A percentile compares a stretch with the other conserved stretches of the same genome.
Evolutionary conservation across 495 filamentous ascomycete genomes (phyloP).

Genomic region (Lasiosphaeriaceae sp.): DNA sequence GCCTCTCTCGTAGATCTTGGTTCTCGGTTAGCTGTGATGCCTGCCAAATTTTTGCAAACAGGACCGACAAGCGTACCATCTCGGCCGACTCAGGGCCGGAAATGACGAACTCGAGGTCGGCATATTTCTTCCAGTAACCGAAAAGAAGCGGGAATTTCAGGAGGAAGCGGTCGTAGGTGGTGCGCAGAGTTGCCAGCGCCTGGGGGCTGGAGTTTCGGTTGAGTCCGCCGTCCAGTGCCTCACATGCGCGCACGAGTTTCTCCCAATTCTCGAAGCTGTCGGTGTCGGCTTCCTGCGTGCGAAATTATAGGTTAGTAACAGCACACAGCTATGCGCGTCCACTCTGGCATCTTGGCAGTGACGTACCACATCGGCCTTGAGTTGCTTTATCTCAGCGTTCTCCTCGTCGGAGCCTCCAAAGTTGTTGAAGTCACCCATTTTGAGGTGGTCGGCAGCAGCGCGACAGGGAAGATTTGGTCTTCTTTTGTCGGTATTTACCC

Average conservation of each 20-base stretch:
- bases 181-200: constrained; percentile 78
- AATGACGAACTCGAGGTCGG: constrained; percentile 94
- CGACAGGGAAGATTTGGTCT: background rate
- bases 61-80: constrained; percentile 60
- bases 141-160: constrained; percentile 94
- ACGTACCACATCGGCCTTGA: constrained; percentile 74
- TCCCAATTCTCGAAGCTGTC: constrained; percentile 97
- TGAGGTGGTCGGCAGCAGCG: background rate
- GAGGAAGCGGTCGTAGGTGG: constrained; percentile 87
- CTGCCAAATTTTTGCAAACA: background rate
- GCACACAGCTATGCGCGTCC: background rate
- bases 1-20: constrained; percentile 88
- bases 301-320: constrained; percentile 7
- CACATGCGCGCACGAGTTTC: constrained; percentile 77
- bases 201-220: constrained; percentile 96
- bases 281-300: constrained; percentile 60
- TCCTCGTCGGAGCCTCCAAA: constrained; percentile 81
- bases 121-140: constrained; percentile 99
- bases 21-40: constrained; percentile 17
- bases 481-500: background rate
- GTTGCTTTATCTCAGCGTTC: constrained; percentile 76
- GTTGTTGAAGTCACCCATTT: constrained; percentile 48
- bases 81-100: constrained; percentile 96
- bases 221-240: constrained; percentile 85
- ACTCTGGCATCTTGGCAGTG: background rate